Evolutionary conservation across 2,329 filamentous ascomycete genomes (phyloP).

Genomic region (Amylocarpus encephaloides): DNA sequence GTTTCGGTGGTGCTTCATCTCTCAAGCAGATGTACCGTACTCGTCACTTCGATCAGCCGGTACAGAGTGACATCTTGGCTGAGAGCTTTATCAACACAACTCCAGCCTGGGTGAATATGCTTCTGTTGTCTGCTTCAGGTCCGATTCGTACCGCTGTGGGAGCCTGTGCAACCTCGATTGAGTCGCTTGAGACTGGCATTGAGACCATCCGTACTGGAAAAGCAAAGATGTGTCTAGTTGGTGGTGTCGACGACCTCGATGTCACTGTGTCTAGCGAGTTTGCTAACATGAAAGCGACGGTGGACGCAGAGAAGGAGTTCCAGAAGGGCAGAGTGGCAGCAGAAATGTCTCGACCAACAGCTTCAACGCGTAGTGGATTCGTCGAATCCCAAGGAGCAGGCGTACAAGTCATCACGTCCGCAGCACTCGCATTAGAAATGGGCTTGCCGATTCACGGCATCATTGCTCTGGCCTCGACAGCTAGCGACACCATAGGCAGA

Average conservation of each 20-base stretch:
- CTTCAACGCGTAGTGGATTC: constrained; percentile 90
- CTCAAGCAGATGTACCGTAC: constrained; percentile 95
- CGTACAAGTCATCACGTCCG: constrained; percentile 95
- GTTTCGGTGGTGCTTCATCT: constrained; percentile 86
- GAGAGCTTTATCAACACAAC: constrained; percentile 99
- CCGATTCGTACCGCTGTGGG: constrained; percentile 96
- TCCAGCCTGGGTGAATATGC: constrained; percentile 98
- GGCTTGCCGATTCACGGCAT: constrained; percentile 94
- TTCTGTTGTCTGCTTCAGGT: constrained; percentile 87
- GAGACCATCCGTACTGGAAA: constrained; percentile 97
- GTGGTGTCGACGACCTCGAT: constrained; percentile 96
- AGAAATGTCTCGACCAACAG: constrained; percentile 95
- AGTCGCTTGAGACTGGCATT: constrained; percentile 92
- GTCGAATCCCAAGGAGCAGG: constrained; percentile 98
- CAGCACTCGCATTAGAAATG: constrained; percentile 90
- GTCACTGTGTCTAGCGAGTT: constrained; percentile 98
- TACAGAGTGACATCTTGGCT: constrained; percentile 95
- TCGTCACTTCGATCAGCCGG: constrained; percentile 85
- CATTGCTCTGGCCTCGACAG: constrained; percentile 82
- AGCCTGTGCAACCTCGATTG: constrained; percentile 91
- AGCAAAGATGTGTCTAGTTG: constrained; percentile 88
- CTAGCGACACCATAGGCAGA: constrained; percentile 95
- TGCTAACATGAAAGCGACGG: constrained; percentile 98
- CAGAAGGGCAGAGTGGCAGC: constrained; percentile 83
- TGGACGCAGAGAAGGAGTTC: constrained; percentile 93